Base-by-base conservation (phyloP, 2,329 filamentous ascomycete genomes). In the Diaporthe ilicicola region DNA sequence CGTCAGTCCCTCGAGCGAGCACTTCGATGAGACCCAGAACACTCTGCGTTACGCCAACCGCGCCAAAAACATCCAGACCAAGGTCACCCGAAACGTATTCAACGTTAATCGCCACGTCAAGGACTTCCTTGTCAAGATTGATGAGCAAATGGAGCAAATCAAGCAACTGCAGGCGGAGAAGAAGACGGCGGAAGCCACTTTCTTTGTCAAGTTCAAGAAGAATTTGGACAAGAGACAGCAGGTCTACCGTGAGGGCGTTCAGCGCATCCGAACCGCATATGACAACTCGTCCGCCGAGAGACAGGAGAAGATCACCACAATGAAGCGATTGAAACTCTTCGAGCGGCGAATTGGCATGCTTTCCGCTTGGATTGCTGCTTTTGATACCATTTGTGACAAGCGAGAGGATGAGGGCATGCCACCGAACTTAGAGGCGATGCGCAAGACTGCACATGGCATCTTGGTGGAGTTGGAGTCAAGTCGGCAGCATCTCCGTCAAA, bases 61-160 rank as follows among this genome's bases (percentile, higher is more conserved):
- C 75, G 96, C 96, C 71, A 99, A 99, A 89, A 99, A 99, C 78
- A 99, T 99, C 79, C 97, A 98, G 84, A 99, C 96, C 71, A 99
- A 99, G 87, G 94, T 98, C 70, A 98, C 96, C n/a, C 91, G 95
- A 77, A 99, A 99, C 79, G 95, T 98, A 29, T 99, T 97, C 84
- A 99, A 99, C 80, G 96, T 99, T 74, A 98, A 99, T 81, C 93
- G 96, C 73, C 96, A 99, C 82, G 96, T 99, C 78, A 99, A 99
- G 85, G 96, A 99, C 82, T 99, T 97, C 83, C 84, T 99, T 80
- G 96, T 98, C 85, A 98, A 98, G 87, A 99, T 99, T 77, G 95
- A 99, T 79, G 96, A 99, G 83, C 95, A 99, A 80, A 95, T 97
- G 88, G 92, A 91, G n/a, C 83, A 98, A 78, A 99, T 99, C 81